Conservation (phyloP, 345 rosid species). For the Populus alba region DNA sequence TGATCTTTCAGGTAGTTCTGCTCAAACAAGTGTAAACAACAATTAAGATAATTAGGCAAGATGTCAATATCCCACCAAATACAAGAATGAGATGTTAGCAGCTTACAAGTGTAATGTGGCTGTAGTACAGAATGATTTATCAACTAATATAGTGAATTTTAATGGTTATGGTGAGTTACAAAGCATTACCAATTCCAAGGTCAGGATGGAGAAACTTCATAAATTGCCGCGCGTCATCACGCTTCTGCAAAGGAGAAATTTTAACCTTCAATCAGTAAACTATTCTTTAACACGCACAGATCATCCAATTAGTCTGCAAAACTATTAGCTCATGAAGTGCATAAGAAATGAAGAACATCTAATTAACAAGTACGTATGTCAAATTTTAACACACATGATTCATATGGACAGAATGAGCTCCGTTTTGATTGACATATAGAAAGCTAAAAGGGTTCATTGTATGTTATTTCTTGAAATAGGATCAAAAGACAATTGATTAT, state of each 20-base stretch:
- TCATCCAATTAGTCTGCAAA: not conserved
- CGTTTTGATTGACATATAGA: no score
- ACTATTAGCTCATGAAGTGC: not conserved
- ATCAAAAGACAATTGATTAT: no score
- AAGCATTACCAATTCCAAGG: constrained; percentile 82
- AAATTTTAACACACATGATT: no score
- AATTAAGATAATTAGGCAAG: constrained; percentile 2
- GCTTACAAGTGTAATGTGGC: not conserved
- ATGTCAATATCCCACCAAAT: not conserved
- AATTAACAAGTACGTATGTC: not conserved
- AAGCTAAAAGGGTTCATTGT: no score
- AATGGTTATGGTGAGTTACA: not conserved
- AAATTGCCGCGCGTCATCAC: constrained; percentile 92
- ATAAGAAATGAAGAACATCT: not conserved
- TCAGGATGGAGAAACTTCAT: constrained; percentile 99
- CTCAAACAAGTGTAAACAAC: constrained; percentile 18
- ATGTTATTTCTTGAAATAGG: no score
- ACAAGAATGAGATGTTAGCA: constrained; percentile 3
- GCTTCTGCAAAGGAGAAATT: constrained; percentile 51
- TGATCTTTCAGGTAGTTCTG: constrained; percentile 97
- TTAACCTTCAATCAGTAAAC: constrained; percentile 22
- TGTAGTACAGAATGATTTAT: not conserved
- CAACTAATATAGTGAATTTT: not conserved
- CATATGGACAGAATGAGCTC: no score
- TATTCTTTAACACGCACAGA: not conserved